Conservation (phyloP, 1,284 basidiomycete genomes). For the Malassezia japonica region DNA sequence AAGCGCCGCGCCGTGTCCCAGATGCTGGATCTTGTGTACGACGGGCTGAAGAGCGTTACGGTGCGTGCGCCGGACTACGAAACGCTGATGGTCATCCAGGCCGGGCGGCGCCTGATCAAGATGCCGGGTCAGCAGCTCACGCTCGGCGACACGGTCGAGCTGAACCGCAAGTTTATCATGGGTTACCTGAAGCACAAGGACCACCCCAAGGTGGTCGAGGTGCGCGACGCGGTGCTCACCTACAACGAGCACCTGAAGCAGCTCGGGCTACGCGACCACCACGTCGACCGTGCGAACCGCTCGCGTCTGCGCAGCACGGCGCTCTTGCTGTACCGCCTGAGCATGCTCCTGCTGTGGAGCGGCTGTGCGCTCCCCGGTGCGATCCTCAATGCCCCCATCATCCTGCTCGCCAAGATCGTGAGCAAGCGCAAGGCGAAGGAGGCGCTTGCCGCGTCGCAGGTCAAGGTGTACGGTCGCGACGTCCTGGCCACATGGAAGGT, state of each 20-base stretch:
- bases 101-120: slow-evolving; percentile 83
- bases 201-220: slow-evolving; percentile 74
- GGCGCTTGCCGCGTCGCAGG: slow-evolving; percentile 87
- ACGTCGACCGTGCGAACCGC: slow-evolving; percentile 64
- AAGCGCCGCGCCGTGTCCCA: slow-evolving; percentile 85
- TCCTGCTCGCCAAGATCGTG: slow-evolving; percentile 80
- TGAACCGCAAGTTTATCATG: slow-evolving; percentile 87
- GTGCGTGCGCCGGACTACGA: slow-evolving; percentile 94
- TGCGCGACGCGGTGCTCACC: slow-evolving; percentile 74
- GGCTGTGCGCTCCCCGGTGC: slow-evolving; percentile 82
- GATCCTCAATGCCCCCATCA: slow-evolving; percentile 90
- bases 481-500: slow-evolving; percentile 98
- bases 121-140: slow-evolving; percentile 90
- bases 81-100: slow-evolving; percentile 95
- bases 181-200: slow-evolving; percentile 87
- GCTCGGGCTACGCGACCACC: slow-evolving; percentile 93
- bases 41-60: slow-evolving; percentile 93
- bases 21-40: slow-evolving; percentile 83
- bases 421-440: slow-evolving; percentile 87
- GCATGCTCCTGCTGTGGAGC: slow-evolving; percentile 73
- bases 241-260: slow-evolving; percentile 87
- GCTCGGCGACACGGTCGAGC: slow-evolving; percentile 88
- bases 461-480: slow-evolving; percentile 89
- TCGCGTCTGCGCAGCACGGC: slow-evolving; percentile 74
- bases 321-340: slow-evolving; percentile 72